Evolutionary conservation across 192 early-diverging fungal species (phyloP), one percentile per base, ranked within the genome.

Genomic region (Mortierella hygrophila): DNA sequence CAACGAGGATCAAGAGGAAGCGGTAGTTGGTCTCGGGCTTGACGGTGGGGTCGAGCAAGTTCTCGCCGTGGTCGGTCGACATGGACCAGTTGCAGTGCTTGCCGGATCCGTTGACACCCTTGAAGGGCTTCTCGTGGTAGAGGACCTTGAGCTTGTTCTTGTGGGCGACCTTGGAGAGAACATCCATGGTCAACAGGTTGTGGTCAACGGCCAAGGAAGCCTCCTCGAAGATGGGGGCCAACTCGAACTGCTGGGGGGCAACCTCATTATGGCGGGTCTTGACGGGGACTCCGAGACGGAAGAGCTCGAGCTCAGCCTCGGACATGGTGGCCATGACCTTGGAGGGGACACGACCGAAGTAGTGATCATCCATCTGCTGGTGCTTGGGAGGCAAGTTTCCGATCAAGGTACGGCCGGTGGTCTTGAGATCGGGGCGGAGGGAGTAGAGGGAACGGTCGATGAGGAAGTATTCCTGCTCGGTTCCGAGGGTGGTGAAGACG

Each of bases 231-330:
- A 99, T 99, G 75, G 97, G 98, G 47, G 98, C 98, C 70, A 98
- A 89, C 92, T 99, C 97, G 80, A 99, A 99, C 93, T 99, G 98
- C 86, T 94, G 94, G 41, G 98, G 98, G 68, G 97, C 98, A 10
- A 99, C 98, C 91, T 99, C 98, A 89, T 99, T 99, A 92, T 99
- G 98, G 72, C 97, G 94, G 71, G 98, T 99, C 95, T 99, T 99
- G 92, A 99, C 92, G 68, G 98, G 98, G 35, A 98, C 97, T 89
- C 98, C 98, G 75, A 99, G 94, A 75, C 93, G 93, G 90, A 94
- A 94, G 76, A 97, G 93, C 91, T 99, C 98, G 65, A 98, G 92
- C 90, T 99, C 98, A 76, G 94, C 88, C 91, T 99, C 98, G 84
- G 95, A 96, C 89, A 99, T 97, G 78, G 94, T 91, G 70, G 96